Evolutionary conservation across 169 alveolate genomes (phyloP), one percentile per base, ranked within the genome.

Genomic region (Eimeria brunetti): DNA sequence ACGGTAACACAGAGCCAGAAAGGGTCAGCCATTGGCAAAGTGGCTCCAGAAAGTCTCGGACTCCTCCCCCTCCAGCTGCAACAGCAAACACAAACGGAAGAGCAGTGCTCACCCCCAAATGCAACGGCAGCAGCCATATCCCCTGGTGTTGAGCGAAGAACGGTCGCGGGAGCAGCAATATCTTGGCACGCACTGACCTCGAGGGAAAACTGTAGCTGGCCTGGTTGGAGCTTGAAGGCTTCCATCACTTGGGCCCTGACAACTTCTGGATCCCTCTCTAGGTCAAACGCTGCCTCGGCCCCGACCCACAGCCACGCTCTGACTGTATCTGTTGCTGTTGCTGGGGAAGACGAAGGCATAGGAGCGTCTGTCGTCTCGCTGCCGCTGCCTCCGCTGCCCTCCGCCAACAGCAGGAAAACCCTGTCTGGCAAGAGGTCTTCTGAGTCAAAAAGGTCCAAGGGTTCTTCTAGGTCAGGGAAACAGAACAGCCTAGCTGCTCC

Each of bases 11-110:
- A 0, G 80, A 24, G 36, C 0, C 8, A 14, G n/a, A 36, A 36
- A 33, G 51, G n/a, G 64, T 46, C 64, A 85, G 24, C 92, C 92
- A 53, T 85, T 85, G 81, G 92, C 92, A 46, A 85, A 85, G 49
- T 85, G 44, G 60, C 92, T 85, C 92, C 92, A 85, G 69, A 85
- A 85, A 38, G 81, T 58, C 80, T 85, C 92, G 22, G 92, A 85
- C 64, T 85, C 92, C 67, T 85, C 81, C 51, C 92, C 92, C 64
- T 85, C 92, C 46, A 36, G 92, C 92, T 85, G 92, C 92, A 60
- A 44, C 80, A 18, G 81, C 81, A 38, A 20, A 58, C 49, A n/a
- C 30, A 38, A 38, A 30, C 86, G 44, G 12, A 1, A 62, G 60
- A 8, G 36, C 56, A 30, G 60, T 85, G 81, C 30, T 20, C 33